Evolutionary conservation across 164 flowering plant species (phyloP), one percentile per base, ranked within the genome.

Genomic region (Magnolia officinalis): DNA sequence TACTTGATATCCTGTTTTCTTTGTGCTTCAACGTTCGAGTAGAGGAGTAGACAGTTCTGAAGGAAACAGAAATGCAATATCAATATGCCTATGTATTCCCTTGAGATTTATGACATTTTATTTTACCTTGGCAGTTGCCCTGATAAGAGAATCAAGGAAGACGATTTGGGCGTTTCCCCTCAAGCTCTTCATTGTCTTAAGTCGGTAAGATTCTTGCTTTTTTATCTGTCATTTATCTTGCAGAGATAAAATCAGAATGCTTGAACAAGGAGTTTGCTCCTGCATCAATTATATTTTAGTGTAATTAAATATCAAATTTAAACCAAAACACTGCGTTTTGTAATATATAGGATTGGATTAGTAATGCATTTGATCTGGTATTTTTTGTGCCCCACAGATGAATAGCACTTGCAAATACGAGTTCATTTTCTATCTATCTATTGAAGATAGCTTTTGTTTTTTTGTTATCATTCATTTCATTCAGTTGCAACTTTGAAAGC

Each of bases 81-180:
- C 16, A 6, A 29, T 67, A 2, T 67, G 2, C 50, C 14, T 26
- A 26, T 29, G 29, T 68, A 37, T 37, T 68, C 50, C 18, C 2
- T 73, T 76, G 73, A 55, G 10, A 52, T 70, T 76, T 61, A 50
- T 66, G 37, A 16, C 26, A 73, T 31, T 73, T 50, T 11, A 71
- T 77, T 37, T 51, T 69, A 26, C 45, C 14, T 50, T 79, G 82
- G 73, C 89, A 88, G 90, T 80, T 84, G 82, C 74, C 80, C 81
- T 76, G 64, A 77, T 70, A 76, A 75, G 76, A 80, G 75, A 86
- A 45, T 75, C 6, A 69, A 75, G 78, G 82, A 80, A 73, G 81
- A 76, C 45, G 70, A 73, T 64, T 63, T 76, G 72, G 66, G 63
- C 52, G 70, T 51, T 72, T 52, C 67, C 64, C 77, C 70, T 70